Evolutionary conservation across 306 rosid genomes (phyloP), one percentile per base, ranked within the genome.

Genomic region (Ormosia emarginata): DNA sequence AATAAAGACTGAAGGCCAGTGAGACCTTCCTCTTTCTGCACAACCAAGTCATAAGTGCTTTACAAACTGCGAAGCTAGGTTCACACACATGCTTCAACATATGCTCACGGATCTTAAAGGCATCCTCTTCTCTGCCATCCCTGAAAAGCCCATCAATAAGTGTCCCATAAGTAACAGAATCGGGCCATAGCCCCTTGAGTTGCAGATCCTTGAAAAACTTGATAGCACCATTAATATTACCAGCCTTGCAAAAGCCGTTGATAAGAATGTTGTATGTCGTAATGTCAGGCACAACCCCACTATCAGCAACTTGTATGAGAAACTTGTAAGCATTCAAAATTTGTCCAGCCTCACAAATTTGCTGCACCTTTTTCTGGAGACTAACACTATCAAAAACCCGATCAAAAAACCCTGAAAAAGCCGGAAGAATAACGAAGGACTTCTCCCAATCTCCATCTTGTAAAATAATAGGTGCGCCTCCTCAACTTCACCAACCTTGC

Each of bases 361-460:
- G 85, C 71, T 90, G 92, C 66, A 95, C 83, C 84, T 79, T 87
- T 66, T 63, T 86, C 71, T 84, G 88, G 78, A 95, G 95, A 75
- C 90, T 82, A 12, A 32, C 88, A 10, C 74, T 70, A 74, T 89
- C 94, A 76, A 71, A 63, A 84, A 84, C 88, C 46, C 79, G 85
- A 83, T 81, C 80, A 74, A 56, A 74, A 56, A 55, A n/a, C 95
- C 94, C 85, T 91, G 97, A 73, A 92, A 86, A 73, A 95, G 97
- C 49, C 88, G 88, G 75, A 95, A 92, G 81, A 91, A 89, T 53
- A 95, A 40, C 0, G 90, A 88, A 64, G 95, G 97, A 39, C 74
- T 91, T 93, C 71, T 91, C 73, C 97, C 97, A 55, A 90, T 82
- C 91, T 95, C 95, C 99, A 95, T 93, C 89, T 88, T 86, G 88